phyloP scores from a whole-genome alignment of 2,329 filamentous ascomycete species.

The Calonectria pseudoturangicola region DNA sequence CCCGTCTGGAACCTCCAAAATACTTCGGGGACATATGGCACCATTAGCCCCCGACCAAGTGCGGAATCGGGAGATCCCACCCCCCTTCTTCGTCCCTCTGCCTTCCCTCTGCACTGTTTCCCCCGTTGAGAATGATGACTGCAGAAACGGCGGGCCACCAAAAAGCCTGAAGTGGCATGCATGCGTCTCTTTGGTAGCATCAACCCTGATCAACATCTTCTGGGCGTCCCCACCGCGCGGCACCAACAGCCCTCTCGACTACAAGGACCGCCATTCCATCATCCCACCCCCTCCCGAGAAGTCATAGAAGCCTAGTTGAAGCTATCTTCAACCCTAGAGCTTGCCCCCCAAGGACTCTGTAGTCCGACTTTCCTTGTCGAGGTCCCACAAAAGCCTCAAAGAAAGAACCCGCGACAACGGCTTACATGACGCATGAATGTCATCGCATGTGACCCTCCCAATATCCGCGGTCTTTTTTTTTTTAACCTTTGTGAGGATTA shows the following conservation, averaged over 20 bases:
- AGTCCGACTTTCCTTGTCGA: neutral
- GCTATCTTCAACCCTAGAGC: slow-evolving; percentile 11
- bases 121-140: slow-evolving; percentile 37
- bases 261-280: slow-evolving; percentile 14
- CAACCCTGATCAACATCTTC: slow-evolving; percentile 34
- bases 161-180: slow-evolving; percentile 33
- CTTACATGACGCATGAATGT: slow-evolving; percentile 36
- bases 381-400: slow-evolving; percentile 23
- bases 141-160: slow-evolving; percentile 28
- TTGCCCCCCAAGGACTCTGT: neutral
- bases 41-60: slow-evolving; percentile 21
- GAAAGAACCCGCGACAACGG: slow-evolving; percentile 2
- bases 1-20: neutral
- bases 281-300: slow-evolving; percentile 17
- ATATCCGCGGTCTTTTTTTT: neutral
- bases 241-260: neutral
- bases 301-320: slow-evolving; percentile 7
- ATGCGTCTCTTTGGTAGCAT: slow-evolving; percentile 31
- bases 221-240: neutral
- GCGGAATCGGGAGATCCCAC: slow-evolving; percentile 39
- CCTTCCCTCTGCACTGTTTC: neutral
- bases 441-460: slow-evolving; percentile 30
- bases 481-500: slow-evolving; percentile 11
- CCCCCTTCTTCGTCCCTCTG: slow-evolving; percentile 21
- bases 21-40: slow-evolving; percentile 29